These are phyloP conservation scores for Paraconiothyrium brasiliense DNA, from an alignment of 2,329 filamentous ascomycete species.

Conservation along the genomic window DNA sequence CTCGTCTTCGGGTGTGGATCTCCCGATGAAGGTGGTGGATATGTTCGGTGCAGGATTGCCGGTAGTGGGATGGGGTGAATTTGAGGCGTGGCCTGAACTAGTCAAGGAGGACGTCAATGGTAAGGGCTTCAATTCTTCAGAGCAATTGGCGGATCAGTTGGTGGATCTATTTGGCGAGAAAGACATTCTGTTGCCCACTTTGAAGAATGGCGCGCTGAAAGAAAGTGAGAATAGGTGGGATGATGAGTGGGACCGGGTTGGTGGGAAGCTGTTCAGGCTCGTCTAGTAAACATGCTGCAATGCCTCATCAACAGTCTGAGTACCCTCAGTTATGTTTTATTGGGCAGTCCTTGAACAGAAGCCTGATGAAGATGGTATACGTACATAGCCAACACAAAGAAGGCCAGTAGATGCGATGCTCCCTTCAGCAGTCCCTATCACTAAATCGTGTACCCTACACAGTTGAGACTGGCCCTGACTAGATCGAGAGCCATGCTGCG, in stretches of 20 bases:
- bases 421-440: too few species aligned
- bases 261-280: conserved; percentile 70
- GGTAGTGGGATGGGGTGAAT: conserved; percentile 84
- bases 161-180: conserved; percentile 67
- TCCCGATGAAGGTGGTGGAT: conserved; percentile 99
- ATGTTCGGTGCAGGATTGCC: conserved; percentile 97
- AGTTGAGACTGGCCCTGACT: too few species aligned
- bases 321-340: not conserved
- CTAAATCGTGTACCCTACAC: too few species aligned
- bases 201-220: conserved; percentile 74
- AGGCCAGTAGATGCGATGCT: too few species aligned
- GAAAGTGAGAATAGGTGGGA: conserved; percentile 87
- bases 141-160: conserved; percentile 71
- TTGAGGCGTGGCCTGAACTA: conserved; percentile 90
- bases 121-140: conserved; percentile 78
- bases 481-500: too few species aligned
- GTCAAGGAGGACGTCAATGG: conserved; percentile 89
- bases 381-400: too few species aligned
- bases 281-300: conserved; percentile 6
- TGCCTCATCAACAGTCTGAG: not conserved
- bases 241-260: conserved; percentile 88
- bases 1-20: conserved; percentile 91
- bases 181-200: conserved; percentile 64
- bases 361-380: too few species aligned
- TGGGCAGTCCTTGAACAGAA: too few species aligned